Evolutionary conservation across 352 stramenopile species (phyloP), one percentile per base, ranked within the genome.

Genomic region (Phytophthora multivora): DNA sequence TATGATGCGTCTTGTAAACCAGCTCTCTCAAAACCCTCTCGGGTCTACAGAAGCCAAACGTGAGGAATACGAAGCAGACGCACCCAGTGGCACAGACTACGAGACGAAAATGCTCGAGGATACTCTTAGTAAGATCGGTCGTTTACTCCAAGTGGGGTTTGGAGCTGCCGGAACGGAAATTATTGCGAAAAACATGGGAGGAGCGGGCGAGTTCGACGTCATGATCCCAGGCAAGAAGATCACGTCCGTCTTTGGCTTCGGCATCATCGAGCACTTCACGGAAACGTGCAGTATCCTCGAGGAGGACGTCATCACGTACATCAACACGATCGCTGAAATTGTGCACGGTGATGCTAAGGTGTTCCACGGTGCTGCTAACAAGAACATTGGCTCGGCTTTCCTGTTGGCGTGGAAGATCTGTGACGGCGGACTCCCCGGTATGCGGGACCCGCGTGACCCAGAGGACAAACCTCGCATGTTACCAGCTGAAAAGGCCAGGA

Each of bases 211-310:
- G 45, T 79, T 99, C 18, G 97, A 99, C 61, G 95, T 98, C 43
- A 98, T 99, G 85, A 96, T 99, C 58, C 96, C 97, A 1, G 86
- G 97, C 25, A 99, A 98, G 63, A 97, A 97, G 62, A 97, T 99
- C 68, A 95, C 88, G 71, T 97, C 95, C 35, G 90, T 99, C 18
- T 99, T 98, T 72, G 96, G 91, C 5, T 99, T 99, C 72, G 93
- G 91, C 3, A 96, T 93, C 54, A 99, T 99, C 54, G 83, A 98
- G 70, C 93, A 97, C 30, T 99, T 99, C 63, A 98, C 97, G 15
- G 86, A 98, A 57, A 97, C 89, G 30, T 97, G 93, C 40, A 90
- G 86, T 54, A 71, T 92, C 26, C 69, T 99, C 1, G 90, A 98
- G 51, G 91, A 98, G 54, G 95, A 99, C 64, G 88, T 99, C 2